These are phyloP conservation scores for Diplodia seriata DNA, from an alignment of 2,329 filamentous ascomycete genomes.

Conservation along the genomic window DNA sequence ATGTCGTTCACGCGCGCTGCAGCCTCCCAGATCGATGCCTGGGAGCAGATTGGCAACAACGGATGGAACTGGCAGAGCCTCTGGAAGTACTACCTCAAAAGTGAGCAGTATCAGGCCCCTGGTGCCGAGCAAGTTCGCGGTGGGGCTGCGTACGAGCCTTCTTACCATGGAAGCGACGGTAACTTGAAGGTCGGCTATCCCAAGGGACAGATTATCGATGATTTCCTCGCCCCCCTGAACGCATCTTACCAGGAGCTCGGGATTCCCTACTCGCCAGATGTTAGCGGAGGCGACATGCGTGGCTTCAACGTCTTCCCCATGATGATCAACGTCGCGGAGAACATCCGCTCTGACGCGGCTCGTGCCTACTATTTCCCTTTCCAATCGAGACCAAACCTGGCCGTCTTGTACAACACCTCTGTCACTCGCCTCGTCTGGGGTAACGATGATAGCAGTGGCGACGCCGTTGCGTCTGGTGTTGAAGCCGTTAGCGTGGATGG, in stretches of 20 bases:
- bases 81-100: conserved; percentile 47
- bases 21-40: conserved; percentile 48
- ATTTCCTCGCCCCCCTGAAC: conserved; percentile 28
- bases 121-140: conserved; percentile 38
- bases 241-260: conserved; percentile 40
- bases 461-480: conserved; percentile 36
- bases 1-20: conserved; percentile 48
- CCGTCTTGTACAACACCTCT: conserved; percentile 53
- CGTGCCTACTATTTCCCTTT: conserved; percentile 57
- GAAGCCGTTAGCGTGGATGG: conserved; percentile 2
- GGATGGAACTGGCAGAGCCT: conserved; percentile 48
- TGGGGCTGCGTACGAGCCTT: conserved; percentile 39
- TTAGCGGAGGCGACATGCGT: conserved; percentile 38
- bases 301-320: conserved; percentile 52
- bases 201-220: conserved; percentile 27
- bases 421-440: conserved; percentile 52
- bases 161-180: conserved; percentile 38
- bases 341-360: conserved; percentile 55
- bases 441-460: conserved; percentile 33
- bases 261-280: conserved; percentile 38
- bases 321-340: conserved; percentile 49
- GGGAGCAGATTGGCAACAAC: conserved; percentile 49
- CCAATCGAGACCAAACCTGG: conserved; percentile 49
- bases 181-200: conserved; percentile 37
- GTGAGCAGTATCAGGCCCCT: conserved; percentile 45